phyloP scores from a whole-genome alignment of 2,329 filamentous ascomycete genomes.

The Colletotrichum sp. region DNA sequence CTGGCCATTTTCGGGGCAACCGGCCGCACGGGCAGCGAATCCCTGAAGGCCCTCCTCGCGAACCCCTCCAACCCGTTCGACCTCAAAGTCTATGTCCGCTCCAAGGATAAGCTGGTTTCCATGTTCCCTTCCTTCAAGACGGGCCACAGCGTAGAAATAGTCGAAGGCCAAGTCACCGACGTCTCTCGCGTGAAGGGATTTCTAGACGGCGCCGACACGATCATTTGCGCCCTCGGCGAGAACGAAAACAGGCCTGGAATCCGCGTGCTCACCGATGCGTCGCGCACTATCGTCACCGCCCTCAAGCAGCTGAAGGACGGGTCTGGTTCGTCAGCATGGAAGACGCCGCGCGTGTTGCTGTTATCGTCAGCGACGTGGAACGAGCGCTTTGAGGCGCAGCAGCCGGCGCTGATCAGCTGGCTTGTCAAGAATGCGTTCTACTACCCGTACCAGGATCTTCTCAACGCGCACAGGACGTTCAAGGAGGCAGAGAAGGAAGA shows the following conservation, averaged over 20 bases:
- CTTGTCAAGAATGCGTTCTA: conserved; percentile 7
- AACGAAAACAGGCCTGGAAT: conserved; percentile 7
- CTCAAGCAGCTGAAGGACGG: background rate
- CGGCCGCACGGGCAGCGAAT: conserved; percentile 10
- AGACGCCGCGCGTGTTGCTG: background rate
- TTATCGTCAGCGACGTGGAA: conserved; percentile 13
- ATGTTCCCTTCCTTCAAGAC: background rate
- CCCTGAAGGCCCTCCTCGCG: background rate
- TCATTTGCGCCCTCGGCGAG: conserved; percentile 10
- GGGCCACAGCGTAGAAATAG: background rate
- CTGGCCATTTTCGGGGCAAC: conserved; percentile 16
- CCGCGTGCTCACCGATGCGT: background rate
- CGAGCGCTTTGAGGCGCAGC: background rate
- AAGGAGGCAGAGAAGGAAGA: background rate
- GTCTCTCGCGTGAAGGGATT: background rate
- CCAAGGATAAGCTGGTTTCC: background rate
- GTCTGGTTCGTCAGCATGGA: background rate
- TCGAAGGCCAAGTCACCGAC: conserved; percentile 16
- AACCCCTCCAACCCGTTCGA: background rate
- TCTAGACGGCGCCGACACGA: background rate
- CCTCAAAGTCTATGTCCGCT: conserved; percentile 6
- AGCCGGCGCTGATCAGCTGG: background rate
- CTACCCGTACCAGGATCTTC: conserved; percentile 10
- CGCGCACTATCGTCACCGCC: background rate
- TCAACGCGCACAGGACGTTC: background rate